Conservation (phyloP, 306 rosid species). For the Acacia acuminata region DNA sequence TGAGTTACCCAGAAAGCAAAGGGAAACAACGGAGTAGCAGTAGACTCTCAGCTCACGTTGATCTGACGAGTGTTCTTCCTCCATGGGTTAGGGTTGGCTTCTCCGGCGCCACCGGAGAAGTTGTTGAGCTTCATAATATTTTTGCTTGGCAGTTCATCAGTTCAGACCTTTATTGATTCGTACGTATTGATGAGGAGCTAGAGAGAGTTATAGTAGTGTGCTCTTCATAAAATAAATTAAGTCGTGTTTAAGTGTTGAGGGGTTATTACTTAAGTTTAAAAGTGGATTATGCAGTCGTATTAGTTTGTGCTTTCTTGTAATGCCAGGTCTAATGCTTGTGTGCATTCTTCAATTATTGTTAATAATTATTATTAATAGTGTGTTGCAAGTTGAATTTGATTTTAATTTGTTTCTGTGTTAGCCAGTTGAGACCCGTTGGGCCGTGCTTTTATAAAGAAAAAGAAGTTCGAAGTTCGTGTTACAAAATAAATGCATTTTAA, state of each 20-base stretch:
- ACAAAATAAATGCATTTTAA: too few species aligned
- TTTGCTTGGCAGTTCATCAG: slow-evolving; percentile 34
- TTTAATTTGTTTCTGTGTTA: not conserved
- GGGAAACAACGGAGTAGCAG: not conserved
- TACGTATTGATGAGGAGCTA: not conserved
- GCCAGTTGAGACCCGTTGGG: not conserved
- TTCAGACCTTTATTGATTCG: slow-evolving; percentile 15
- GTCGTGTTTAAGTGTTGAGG: not conserved
- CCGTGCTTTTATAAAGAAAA: not conserved
- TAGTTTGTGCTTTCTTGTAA: not conserved
- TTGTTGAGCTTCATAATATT: slow-evolving; percentile 32
- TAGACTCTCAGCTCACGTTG: slow-evolving; percentile 33
- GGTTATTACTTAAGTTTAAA: not conserved
- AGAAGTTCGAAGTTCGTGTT: too few species aligned
- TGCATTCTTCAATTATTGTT: not conserved
- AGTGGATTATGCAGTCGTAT: not conserved
- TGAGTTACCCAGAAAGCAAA: not conserved
- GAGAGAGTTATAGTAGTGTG: not conserved
- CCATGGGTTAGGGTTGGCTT: slow-evolving; percentile 55
- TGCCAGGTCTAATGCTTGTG: not conserved
- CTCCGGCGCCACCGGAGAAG: slow-evolving; percentile 37
- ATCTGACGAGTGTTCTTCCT: slow-evolving; percentile 43
- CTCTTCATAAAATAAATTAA: not conserved
- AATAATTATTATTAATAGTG: not conserved
- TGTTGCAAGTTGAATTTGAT: not conserved